Conservation (phyloP, 2,329 filamentous ascomycete species). For the Elsinoe australis region DNA sequence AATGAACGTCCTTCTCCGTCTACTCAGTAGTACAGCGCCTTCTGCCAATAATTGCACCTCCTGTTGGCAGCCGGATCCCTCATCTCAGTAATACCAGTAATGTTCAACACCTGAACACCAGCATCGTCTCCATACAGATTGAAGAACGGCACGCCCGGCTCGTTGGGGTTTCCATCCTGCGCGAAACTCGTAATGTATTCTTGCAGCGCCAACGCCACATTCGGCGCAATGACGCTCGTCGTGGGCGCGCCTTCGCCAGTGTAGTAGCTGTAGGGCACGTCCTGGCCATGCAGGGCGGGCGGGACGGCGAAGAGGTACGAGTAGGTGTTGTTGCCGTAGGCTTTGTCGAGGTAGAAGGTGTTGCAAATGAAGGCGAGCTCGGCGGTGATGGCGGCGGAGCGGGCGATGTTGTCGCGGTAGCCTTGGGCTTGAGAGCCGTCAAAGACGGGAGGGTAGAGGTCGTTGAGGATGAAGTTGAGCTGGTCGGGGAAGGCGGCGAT, state of each 20-base stretch:
- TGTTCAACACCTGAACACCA: constrained; percentile 39
- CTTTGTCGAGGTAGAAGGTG: constrained; percentile 43
- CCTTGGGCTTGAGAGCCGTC: constrained; percentile 36
- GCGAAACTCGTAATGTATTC: constrained; percentile 41
- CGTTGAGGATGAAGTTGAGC: constrained; percentile 37
- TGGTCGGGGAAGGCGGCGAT: constrained; percentile 25
- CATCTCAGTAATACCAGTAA: constrained; percentile 35
- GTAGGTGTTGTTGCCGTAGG: constrained; percentile 42
- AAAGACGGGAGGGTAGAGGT: constrained; percentile 45
- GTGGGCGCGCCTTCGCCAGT: constrained; percentile 28
- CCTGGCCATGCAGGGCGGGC: constrained; percentile 47
- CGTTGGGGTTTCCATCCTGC: constrained; percentile 32
- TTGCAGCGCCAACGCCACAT: constrained; percentile 39
- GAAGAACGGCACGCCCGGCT: constrained; percentile 38
- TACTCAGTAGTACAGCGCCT: constrained; percentile 34
- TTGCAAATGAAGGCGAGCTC: constrained; percentile 46
- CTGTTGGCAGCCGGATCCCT: constrained; percentile 41
- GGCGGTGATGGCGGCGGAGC: constrained; percentile 36
- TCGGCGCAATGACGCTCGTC: constrained; percentile 19
- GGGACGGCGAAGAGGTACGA: constrained; percentile 48
- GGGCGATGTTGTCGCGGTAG: constrained; percentile 41
- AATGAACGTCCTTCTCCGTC: neutral
- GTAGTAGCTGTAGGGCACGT: constrained; percentile 49
- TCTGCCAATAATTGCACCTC: constrained; percentile 50
- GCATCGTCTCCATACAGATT: constrained; percentile 40